Percentiles rank a stretch among this genome's conserved stretches.
phyloP scores from a whole-genome alignment of 306 rosid species.

The Lathyrus aphaca region DNA sequence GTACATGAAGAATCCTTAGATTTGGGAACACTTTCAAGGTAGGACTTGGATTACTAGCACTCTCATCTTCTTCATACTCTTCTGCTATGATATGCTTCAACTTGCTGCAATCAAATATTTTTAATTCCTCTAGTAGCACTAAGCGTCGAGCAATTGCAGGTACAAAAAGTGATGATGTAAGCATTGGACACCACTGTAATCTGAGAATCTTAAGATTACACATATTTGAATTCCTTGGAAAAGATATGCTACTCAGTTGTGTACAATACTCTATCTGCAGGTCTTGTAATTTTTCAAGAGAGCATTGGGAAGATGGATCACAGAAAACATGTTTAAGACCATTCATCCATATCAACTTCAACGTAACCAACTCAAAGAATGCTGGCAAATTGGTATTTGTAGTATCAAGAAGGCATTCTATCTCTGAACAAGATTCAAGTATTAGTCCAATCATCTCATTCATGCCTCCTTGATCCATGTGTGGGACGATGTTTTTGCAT shows the following conservation, averaged over 20 bases:
- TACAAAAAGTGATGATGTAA: background rate
- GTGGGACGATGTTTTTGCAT: slow-evolving; percentile 28
- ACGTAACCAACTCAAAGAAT: slow-evolving; percentile 19
- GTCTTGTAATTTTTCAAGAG: slow-evolving; percentile 26
- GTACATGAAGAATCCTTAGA: slow-evolving; percentile 7
- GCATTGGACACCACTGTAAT: background rate
- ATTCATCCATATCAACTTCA: background rate
- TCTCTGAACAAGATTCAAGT: background rate
- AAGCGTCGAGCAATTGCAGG: slow-evolving; percentile 16
- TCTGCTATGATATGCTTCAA: slow-evolving; percentile 24
- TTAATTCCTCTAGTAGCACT: background rate
- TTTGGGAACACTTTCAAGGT: slow-evolving; percentile 17
- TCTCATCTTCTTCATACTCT: background rate
- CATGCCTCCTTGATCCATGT: slow-evolving; percentile 35
- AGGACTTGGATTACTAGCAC: background rate
- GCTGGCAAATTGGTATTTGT: slow-evolving; percentile 1
- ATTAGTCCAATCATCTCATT: slow-evolving; percentile 2
- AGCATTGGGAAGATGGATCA: slow-evolving; percentile 7
- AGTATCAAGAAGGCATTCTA: slow-evolving; percentile 27
- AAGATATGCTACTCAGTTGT: slow-evolving; percentile 24
- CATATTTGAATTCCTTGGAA: slow-evolving; percentile 30
- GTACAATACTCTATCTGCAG: background rate
- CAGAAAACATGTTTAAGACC: background rate
- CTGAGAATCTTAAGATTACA: slow-evolving; percentile 10
- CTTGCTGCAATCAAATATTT: background rate